Evolutionary conservation across 2,329 filamentous ascomycete species (phyloP), one percentile per base, ranked within the genome.

Genomic region (Aspergillus proliferans): DNA sequence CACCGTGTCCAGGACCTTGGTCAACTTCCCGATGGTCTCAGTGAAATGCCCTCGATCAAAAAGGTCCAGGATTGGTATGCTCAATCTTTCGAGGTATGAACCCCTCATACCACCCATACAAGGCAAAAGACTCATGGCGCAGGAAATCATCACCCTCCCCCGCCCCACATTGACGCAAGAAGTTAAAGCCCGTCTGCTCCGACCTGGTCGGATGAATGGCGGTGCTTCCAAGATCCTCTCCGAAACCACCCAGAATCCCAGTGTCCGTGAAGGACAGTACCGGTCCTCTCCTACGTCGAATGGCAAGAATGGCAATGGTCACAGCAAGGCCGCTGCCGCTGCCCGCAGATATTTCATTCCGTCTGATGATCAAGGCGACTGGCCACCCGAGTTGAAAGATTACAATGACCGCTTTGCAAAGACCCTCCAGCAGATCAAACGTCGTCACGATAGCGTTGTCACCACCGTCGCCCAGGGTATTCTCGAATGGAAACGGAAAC

Each of bases 381-480:
- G 93, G 93, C 93, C 93, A 4, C 88, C 92, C 12, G 92, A 97
- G 69, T 80, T 98, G 47, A 84, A 91, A 57, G 86, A 95, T 54
- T 97, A 96, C 77, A 98, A 98, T 71, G 86, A 86, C 63, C 84
- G 84, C 62, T 97, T 98, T 64, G 84, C 90, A 43, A 83, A 91
- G 69, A 89, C 88, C 3, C 78, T 98, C 42, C 87, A 97, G 68
- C 86, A 86, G 60, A 97, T 98, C 75, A 98, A 98, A 77, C 79
- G 91, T 69, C 81, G 93, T 64, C 93, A 98, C 73, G 93, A 98
- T 70, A 85, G 92, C 61, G 93, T 98, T 54, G 93, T 98, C 44
- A 98, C 93, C 15, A 98, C 93, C 6, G 93, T 98, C 72, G 93
- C 93, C 5, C 92, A 98, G 71, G 93, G 93, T 52, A 96, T 98